These are phyloP conservation scores for Rhizomucor pusillus DNA, from an alignment of 371 early-diverging fungal genomes.

Conservation along the genomic window DNA sequence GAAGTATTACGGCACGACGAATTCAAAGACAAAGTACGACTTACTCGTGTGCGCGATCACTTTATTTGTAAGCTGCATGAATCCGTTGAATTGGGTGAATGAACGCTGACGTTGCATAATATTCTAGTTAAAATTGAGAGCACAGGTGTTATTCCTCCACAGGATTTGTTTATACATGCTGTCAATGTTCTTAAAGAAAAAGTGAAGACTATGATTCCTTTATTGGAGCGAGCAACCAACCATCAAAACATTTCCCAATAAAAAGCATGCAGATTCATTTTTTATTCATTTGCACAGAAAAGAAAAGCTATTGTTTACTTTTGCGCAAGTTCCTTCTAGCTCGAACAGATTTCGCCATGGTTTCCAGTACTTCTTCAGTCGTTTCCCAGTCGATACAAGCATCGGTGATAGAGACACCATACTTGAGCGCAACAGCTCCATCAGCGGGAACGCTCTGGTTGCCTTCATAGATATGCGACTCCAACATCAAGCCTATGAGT, in stretches of 20 bases:
- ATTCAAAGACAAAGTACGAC: slow-evolving; percentile 88
- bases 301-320: not conserved
- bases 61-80: slow-evolving; percentile 85
- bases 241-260: slow-evolving; percentile 1
- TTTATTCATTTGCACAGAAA: not conserved
- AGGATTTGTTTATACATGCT: slow-evolving; percentile 76
- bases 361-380: slow-evolving; percentile 67
- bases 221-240: slow-evolving; percentile 4
- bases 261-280: no score
- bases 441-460: slow-evolving; percentile 74
- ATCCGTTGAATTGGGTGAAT: not conserved
- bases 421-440: slow-evolving; percentile 66
- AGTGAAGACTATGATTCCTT: slow-evolving; percentile 41
- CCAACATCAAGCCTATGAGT: slow-evolving; percentile 93
- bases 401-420: slow-evolving; percentile 85
- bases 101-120: not conserved
- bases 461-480: slow-evolving; percentile 85
- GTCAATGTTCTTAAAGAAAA: slow-evolving; percentile 79
- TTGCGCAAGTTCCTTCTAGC: slow-evolving; percentile 11
- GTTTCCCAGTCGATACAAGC: slow-evolving; percentile 82
- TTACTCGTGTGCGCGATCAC: slow-evolving; percentile 92
- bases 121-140: slow-evolving; percentile 84
- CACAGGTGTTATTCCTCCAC: slow-evolving; percentile 79
- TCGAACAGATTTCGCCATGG: slow-evolving; percentile 68
- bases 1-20: slow-evolving; percentile 94